Base-by-base conservation (phyloP, 352 stramenopile genomes). In the Pythium vanterpoolii region DNA sequence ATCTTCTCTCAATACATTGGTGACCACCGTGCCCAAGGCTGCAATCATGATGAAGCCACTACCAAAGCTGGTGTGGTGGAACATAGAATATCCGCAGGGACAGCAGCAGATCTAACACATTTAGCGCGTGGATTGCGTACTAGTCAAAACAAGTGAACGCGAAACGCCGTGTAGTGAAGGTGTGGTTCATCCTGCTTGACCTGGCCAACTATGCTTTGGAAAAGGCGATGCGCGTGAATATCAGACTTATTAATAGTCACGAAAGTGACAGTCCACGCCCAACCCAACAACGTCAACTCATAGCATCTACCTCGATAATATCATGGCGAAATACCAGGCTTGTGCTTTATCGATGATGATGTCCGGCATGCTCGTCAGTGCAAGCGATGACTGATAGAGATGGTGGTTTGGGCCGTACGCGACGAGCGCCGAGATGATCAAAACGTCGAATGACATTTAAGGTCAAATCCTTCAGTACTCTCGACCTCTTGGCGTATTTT, bases 21-120 rank as follows among this genome's bases (percentile, higher is more conserved):
- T 21, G 16, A 84, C 14, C 60, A 74, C 76, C 48, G 89, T 78
- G 19, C 68, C 68, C 43, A 71, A 62, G 47, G 69, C 76, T 5
- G 79, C 79, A 27, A 76, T 26, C 47, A 67, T 65, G 49, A 47
- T 71, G 38, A 71, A 74, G 31, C 62, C 66, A 21, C 66, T 62
- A 46, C 71, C 71, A 45, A 68, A 65, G 45, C 66, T 62, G 7
- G 64, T 60, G 33, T 74, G 66, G 51, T 74, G 66, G 18, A n/a
- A 62, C 66, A 24, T 74, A 62, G 19, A 74, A 50, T 49, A 71
- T 74, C 44, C 71, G 66, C 14, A 5, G 44, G 19, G 67, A 62
- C 30, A 74, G 50, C 54, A 76, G 62, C 9, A 80, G 56, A 0
- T 66, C 72, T 19, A 77, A 59, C 11, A 61, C 47, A 36, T 56